Evolutionary conservation across 257 asterid species (phyloP).

Genomic region (Datura wrightii): DNA sequence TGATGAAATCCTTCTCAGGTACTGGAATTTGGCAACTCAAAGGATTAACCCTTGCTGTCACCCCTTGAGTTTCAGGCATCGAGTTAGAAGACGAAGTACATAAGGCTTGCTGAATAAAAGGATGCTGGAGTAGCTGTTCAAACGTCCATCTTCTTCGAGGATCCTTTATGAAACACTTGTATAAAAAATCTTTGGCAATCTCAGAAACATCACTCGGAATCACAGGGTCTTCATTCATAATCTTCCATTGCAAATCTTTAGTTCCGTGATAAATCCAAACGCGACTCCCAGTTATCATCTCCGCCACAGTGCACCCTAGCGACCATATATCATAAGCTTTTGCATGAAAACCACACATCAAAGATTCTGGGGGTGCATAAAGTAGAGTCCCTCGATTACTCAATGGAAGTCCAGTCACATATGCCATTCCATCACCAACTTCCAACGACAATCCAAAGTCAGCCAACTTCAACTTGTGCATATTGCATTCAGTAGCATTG

Average conservation of each 20-base stretch:
- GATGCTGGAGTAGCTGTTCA: constrained; percentile 23
- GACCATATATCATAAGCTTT: constrained; percentile 31
- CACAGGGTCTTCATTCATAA: neutral
- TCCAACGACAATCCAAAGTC: constrained; percentile 32
- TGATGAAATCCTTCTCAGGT: neutral
- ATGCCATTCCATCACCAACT: neutral
- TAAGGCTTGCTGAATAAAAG: neutral
- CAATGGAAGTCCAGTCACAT: neutral
- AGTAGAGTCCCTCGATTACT: neutral
- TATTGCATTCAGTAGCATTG: neutral
- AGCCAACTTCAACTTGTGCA: constrained; percentile 18
- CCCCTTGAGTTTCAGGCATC: neutral
- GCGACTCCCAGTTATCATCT: constrained; percentile 30
- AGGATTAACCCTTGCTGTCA: neutral
- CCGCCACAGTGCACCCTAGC: constrained; percentile 28
- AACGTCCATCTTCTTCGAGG: constrained; percentile 32
- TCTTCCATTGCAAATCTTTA: neutral
- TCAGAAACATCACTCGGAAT: neutral
- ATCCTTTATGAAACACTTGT: neutral
- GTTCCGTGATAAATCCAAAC: neutral
- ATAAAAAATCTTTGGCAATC: neutral
- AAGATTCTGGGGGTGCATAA: constrained; percentile 27
- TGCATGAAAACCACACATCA: neutral
- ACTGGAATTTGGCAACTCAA: neutral
- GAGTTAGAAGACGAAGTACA: neutral